These are phyloP conservation scores for Polyporus tsugae DNA, from an alignment of 1,284 basidiomycete species.

Conservation along the genomic window DNA sequence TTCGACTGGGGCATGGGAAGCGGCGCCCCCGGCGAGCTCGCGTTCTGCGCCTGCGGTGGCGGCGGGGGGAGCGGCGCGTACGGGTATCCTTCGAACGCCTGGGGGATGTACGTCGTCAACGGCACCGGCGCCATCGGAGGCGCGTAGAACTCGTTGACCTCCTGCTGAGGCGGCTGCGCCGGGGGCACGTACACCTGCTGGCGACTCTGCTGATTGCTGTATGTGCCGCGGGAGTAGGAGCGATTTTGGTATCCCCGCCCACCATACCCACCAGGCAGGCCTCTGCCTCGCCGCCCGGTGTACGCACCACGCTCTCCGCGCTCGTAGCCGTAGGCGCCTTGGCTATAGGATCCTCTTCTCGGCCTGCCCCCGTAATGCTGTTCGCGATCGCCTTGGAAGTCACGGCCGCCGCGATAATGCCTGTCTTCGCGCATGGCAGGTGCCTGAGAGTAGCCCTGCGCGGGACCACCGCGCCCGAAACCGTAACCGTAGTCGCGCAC, in stretches of 20 bases:
- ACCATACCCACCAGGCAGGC: conserved; percentile 43
- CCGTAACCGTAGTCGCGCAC: conserved; percentile 64
- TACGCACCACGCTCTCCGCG: conserved; percentile 42
- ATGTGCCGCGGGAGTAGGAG: conserved; percentile 38
- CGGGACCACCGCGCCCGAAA: conserved; percentile 30
- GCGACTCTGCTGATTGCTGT: conserved; percentile 37
- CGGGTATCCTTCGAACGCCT: conserved; percentile 26
- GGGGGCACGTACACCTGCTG: conserved; percentile 38
- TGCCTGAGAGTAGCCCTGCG: conserved; percentile 18
- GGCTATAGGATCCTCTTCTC: conserved; percentile 41
- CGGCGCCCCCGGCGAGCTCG: conserved; percentile 34
- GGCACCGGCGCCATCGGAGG: conserved; percentile 19
- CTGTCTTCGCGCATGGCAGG: conserved; percentile 21
- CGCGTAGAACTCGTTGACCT: conserved; percentile 34
- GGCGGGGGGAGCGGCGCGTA: conserved; percentile 28
- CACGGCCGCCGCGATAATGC: conserved; percentile 26
- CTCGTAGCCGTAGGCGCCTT: conserved; percentile 37
- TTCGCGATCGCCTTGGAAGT: conserved; percentile 33
- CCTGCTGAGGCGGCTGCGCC: conserved; percentile 27
- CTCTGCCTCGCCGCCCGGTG: conserved; percentile 42
- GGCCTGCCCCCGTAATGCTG: conserved; percentile 35
- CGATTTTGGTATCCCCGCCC: conserved; percentile 43
- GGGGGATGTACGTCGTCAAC: conserved; percentile 28
- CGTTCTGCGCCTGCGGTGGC: conserved; percentile 28
- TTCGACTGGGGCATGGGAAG: conserved; percentile 64